Base-by-base conservation (phyloP, 2,329 filamentous ascomycete species). In the Lasiodiplodia hormozganensis region DNA sequence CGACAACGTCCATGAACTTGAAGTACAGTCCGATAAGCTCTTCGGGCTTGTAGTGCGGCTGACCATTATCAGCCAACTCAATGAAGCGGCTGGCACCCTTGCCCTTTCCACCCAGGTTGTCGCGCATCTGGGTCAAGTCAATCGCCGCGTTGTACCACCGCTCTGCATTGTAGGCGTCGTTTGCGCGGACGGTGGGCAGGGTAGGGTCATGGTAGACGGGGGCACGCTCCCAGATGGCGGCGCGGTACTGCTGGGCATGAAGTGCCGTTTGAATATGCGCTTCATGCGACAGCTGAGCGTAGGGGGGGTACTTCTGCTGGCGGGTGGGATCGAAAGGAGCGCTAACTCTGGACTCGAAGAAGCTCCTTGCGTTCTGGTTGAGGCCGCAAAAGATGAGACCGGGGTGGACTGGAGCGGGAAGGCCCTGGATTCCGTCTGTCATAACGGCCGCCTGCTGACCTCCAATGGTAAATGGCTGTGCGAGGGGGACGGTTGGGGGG, bases 211-310 rank as follows among this genome's bases (percentile, higher is more conserved):
- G 6, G 5, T 47, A 47, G 8, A 8, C 4, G 1, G 18, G 6
- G 11, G 43, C 43, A 8, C 43, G 43, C 18, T 47, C 7, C 43
- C 43, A 47, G 43, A 21, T 7, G 43, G 18, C 2, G 18, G 8
- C 43, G 3, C n/a, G 43, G 10, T 47, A 7, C n/a, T 21, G n/a
- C 8, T 21, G 18, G 2, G 43, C 43, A 1, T 47, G 2, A n/a
- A 2, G 2, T 11, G 3, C 7, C 1, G 43, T n/a, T 2, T 1
- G 3, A 5, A 47, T n/a, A 0, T 7, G 43, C 43, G 21, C 0
- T 1, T 21, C 7, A 47, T 47, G n/a, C 0, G 2, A 2, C 2
- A 21, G 8, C 1, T 11, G 16, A 34, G 10, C 10, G 31, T 34
- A 34, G 6, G 31, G 2, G 7, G 11, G 1, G 18, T 11, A 47